These are phyloP conservation scores for Syzygium aromaticum DNA, from an alignment of 345 rosid genomes.

Conservation along the genomic window DNA sequence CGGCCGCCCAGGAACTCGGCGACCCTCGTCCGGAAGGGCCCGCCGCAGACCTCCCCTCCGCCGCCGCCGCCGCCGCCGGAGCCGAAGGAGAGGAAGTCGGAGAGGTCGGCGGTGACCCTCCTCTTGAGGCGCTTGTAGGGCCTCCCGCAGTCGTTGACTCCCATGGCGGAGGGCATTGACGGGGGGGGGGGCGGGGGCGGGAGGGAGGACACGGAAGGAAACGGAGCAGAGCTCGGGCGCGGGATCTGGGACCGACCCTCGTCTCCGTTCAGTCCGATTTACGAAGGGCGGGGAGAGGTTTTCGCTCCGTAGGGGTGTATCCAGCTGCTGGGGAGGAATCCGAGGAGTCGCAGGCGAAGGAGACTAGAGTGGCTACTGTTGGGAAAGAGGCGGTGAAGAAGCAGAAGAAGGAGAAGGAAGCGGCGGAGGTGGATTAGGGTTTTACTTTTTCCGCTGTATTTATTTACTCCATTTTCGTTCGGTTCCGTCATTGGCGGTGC, in stretches of 20 bases:
- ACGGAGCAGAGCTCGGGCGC: not conserved
- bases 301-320: not conserved
- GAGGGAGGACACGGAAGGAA: not conserved
- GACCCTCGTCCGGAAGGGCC: not conserved
- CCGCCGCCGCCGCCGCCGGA: not conserved
- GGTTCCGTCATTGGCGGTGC: not conserved
- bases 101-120: slow-evolving; percentile 22
- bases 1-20: not conserved
- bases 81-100: slow-evolving; percentile 18
- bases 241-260: not conserved
- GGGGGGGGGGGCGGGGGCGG: not conserved
- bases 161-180: not conserved
- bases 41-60: not conserved
- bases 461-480: not conserved
- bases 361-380: not conserved
- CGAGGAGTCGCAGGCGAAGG: not conserved
- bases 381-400: not conserved
- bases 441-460: not conserved
- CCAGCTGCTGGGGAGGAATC: not conserved
- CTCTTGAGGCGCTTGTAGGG: slow-evolving; percentile 16
- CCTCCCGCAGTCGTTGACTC: slow-evolving; percentile 1
- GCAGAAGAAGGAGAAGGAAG: not conserved
- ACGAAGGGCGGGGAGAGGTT: not conserved
- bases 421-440: not conserved
- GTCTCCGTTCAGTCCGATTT: not conserved